phyloP scores from a whole-genome alignment of 495 filamentous ascomycete genomes.

The Margaritispora aquatica region DNA sequence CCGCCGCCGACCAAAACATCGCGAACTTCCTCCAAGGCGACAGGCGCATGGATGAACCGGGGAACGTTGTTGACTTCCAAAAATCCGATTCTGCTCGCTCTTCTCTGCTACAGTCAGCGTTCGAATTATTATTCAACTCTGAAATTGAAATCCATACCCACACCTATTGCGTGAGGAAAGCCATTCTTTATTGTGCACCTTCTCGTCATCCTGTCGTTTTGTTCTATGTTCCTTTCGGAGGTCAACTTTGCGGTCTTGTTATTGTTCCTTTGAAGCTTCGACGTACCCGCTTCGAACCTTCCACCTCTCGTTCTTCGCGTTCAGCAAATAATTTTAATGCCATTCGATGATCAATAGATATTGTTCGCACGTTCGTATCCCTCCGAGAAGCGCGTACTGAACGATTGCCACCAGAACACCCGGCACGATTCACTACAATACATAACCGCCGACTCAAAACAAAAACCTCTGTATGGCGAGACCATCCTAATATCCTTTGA shows the following conservation, averaged over 20 bases:
- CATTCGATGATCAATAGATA: constrained; percentile 6
- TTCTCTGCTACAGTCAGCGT: constrained; percentile 1
- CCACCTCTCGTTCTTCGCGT: neutral
- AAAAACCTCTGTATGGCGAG: constrained; percentile 19
- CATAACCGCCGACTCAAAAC: constrained; percentile 5
- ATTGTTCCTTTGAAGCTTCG: neutral
- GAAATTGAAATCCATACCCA: neutral
- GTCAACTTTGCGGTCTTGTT: neutral
- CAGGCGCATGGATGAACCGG: constrained; percentile 4
- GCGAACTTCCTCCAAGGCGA: constrained; percentile 4
- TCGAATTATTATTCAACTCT: neutral
- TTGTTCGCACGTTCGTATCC: neutral
- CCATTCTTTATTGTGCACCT: neutral
- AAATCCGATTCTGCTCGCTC: too few relatives aligned
- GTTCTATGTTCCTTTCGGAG: neutral
- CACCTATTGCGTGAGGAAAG: too few relatives aligned
- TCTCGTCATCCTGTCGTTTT: neutral
- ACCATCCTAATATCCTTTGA: constrained; percentile 17
- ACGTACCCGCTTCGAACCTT: neutral
- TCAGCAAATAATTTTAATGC: constrained; percentile 15
- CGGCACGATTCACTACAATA: constrained; percentile 4
- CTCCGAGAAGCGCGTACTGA: neutral
- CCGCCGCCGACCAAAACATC: constrained; percentile 19
- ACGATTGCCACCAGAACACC: constrained; percentile 4
- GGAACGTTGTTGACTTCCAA: constrained; percentile 13